phyloP scores from a whole-genome alignment of 495 filamentous ascomycete species.

The Lichenothelia convexa region DNA sequence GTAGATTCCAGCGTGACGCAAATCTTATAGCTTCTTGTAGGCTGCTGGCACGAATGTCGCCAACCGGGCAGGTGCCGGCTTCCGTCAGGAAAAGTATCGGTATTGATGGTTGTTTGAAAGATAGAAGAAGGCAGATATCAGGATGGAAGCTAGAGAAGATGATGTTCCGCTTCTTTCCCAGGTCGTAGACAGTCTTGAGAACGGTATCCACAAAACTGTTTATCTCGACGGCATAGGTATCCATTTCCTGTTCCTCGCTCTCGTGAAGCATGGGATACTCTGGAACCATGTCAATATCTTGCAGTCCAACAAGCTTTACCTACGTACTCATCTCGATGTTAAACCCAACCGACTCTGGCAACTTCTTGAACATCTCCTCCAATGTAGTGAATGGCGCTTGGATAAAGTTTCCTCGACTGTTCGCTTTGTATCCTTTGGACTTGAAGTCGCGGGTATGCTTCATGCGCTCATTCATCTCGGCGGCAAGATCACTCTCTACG shows the following conservation, averaged over 20 bases:
- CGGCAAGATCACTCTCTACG: constrained; percentile 26
- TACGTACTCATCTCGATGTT: constrained; percentile 81
- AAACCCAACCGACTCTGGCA: constrained; percentile 71
- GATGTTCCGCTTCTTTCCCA: constrained; percentile 56
- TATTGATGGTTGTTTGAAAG: constrained; percentile 90
- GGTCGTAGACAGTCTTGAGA: constrained; percentile 66
- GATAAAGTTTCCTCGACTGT: constrained; percentile 81
- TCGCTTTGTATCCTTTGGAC: constrained; percentile 84
- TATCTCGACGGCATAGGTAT: constrained; percentile 87
- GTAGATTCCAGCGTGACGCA: constrained; percentile 80
- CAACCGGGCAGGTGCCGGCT: constrained; percentile 53
- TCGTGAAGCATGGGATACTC: constrained; percentile 96
- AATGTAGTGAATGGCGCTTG: constrained; percentile 89
- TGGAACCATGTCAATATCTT: constrained; percentile 21
- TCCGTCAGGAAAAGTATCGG: constrained; percentile 91
- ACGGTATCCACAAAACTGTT: constrained; percentile 96
- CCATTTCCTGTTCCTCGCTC: constrained; percentile 89
- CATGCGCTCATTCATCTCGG: constrained; percentile 76
- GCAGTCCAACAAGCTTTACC: constrained; percentile 16
- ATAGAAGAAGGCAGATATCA: constrained; percentile 81
- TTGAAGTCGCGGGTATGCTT: constrained; percentile 94
- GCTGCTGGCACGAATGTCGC: constrained; percentile 80
- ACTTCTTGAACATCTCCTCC: constrained; percentile 74
- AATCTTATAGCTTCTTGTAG: constrained; percentile 92
- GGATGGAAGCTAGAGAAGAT: constrained; percentile 96